phyloP scores from a whole-genome alignment of 139 green algal genomes.

The Auxenochlorella protothecoides region DNA sequence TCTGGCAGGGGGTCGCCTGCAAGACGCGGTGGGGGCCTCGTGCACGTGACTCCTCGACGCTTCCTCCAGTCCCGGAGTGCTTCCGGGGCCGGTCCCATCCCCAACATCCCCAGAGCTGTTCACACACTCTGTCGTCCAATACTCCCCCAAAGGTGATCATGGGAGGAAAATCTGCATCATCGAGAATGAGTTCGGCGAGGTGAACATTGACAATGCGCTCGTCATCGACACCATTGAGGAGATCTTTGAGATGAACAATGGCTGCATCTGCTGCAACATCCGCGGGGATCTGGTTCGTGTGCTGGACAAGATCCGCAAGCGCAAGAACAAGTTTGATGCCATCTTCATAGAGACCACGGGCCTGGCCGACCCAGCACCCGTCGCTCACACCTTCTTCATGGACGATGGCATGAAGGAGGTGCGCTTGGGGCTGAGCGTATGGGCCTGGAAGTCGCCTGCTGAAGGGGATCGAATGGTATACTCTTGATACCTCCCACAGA shows the following conservation, averaged over 20 bases:
- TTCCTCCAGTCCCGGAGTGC: too few relatives aligned
- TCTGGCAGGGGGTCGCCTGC: too few relatives aligned
- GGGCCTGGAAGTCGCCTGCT: too few relatives aligned
- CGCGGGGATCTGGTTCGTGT: slow-evolving; percentile 77
- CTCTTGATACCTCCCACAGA: too few relatives aligned
- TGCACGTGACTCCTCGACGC: too few relatives aligned
- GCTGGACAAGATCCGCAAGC: slow-evolving; percentile 65
- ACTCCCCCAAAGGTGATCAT: slow-evolving; percentile 22
- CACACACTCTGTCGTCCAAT: too few relatives aligned
- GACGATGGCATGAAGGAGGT: slow-evolving; percentile 30
- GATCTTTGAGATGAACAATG: slow-evolving; percentile 72
- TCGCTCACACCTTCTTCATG: slow-evolving; percentile 82
- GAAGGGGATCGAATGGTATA: too few relatives aligned
- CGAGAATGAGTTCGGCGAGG: slow-evolving; percentile 74
- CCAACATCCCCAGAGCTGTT: too few relatives aligned
- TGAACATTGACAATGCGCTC: slow-evolving; percentile 60
- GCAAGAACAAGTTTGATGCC: slow-evolving; percentile 55
- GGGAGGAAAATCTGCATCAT: slow-evolving; percentile 67
- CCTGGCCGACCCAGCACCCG: slow-evolving; percentile 69
- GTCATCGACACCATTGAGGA: slow-evolving; percentile 69
- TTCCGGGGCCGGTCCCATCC: too few relatives aligned
- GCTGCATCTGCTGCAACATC: slow-evolving; percentile 33
- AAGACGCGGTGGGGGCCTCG: too few relatives aligned
- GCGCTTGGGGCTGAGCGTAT: too few relatives aligned
- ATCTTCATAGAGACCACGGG: slow-evolving; percentile 78